phyloP scores from a whole-genome alignment of 345 rosid species.

The Syzygium grande region DNA sequence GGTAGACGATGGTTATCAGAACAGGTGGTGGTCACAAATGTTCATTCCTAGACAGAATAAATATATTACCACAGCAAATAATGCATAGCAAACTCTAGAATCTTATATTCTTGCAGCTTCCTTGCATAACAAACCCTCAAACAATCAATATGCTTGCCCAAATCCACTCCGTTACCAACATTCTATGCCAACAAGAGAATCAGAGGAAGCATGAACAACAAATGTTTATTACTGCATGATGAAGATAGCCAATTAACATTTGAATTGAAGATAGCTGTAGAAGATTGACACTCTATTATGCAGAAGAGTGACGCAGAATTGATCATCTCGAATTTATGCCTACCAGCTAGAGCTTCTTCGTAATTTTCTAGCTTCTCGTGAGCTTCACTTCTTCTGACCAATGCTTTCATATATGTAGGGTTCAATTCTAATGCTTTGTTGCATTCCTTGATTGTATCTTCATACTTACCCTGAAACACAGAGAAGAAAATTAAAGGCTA shows the following conservation, averaged over 20 bases:
- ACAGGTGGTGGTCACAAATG: neutral
- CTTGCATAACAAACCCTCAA: neutral
- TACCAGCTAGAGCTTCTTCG: conserved; percentile 87
- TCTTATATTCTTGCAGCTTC: neutral
- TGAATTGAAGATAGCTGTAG: neutral
- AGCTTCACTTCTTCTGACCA: conserved; percentile 78
- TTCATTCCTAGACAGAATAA: neutral
- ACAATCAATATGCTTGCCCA: neutral
- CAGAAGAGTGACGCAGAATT: neutral
- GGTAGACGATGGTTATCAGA: neutral
- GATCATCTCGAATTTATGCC: neutral
- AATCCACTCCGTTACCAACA: neutral
- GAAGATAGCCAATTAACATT: neutral
- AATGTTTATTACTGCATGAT: neutral
- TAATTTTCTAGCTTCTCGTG: conserved; percentile 81
- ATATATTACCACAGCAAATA: neutral
- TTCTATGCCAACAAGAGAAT: neutral
- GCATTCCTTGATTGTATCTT: conserved; percentile 82
- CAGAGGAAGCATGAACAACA: neutral
- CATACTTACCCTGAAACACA: conserved; percentile 48
- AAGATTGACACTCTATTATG: neutral
- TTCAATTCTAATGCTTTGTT: conserved; percentile 75
- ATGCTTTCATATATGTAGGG: conserved; percentile 66
- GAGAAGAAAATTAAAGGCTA: neutral
- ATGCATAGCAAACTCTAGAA: neutral